Evolutionary conservation across 176 grass and related monocot genomes (phyloP).

Genomic region (Phyllostachys edulis): DNA sequence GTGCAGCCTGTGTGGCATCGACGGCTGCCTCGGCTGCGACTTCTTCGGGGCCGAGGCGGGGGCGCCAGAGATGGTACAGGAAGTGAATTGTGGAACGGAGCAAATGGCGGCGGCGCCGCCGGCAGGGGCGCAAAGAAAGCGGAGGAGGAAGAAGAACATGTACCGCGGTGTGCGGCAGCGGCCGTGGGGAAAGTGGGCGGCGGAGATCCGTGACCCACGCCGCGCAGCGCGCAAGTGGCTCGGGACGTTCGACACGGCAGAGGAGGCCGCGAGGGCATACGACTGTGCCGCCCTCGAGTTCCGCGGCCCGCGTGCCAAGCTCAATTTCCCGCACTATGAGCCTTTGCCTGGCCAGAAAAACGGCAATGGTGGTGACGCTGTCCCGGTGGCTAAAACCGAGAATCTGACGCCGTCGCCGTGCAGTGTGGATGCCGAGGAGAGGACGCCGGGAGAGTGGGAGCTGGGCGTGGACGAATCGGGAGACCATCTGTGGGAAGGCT

Average conservation of each 20-base stretch:
- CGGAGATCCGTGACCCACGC: conserved; percentile 59
- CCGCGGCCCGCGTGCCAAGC: conserved; percentile 69
- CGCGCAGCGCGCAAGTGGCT: conserved; percentile 74
- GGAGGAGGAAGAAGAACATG: conserved; percentile 53
- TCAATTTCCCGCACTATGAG: conserved; percentile 64
- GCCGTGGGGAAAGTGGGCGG: conserved; percentile 73
- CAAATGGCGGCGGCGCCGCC: not conserved
- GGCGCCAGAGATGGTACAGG: not conserved
- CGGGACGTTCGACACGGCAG: conserved; percentile 77
- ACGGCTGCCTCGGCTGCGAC: conserved; percentile 74
- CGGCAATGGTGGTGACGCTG: not conserved
- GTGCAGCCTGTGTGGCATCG: conserved; percentile 55
- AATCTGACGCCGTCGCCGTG: not conserved
- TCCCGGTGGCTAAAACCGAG: not conserved
- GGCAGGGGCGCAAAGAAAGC: not conserved
- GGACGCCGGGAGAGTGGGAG: not conserved
- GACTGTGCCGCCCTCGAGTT: conserved; percentile 84
- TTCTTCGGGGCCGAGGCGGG: conserved; percentile 38
- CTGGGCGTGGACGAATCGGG: not conserved
- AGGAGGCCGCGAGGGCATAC: conserved; percentile 76
- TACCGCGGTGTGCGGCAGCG: conserved; percentile 86
- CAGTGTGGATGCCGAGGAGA: not conserved
- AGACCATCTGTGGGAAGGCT: conserved; percentile 58
- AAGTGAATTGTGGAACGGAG: not conserved
- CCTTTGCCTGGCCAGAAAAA: not conserved